Evolutionary conservation across 176 grass and related monocot genomes (phyloP), one percentile per base, ranked within the genome.

Genomic region (Dendrocalamus sinicus): DNA sequence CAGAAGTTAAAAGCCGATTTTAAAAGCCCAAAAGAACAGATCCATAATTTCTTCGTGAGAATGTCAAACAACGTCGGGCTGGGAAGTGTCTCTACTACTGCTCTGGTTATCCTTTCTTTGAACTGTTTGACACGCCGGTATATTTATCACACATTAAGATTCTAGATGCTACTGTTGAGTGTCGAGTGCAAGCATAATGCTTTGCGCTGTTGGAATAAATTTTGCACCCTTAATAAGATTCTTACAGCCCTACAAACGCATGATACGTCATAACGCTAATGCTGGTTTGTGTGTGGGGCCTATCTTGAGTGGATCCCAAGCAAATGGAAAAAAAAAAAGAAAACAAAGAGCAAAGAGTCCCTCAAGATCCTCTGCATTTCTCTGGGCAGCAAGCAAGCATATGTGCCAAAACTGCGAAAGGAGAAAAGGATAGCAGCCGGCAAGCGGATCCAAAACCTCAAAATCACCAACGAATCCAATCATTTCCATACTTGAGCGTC

Each of bases 321-420:
- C 83, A 91, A 95, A 67, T 59, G 70, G 66, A 3, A 3, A 47
- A 10, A n/a, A 3, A 3, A 47, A 3, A 11, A 11, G 10, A 12
- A 47, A 12, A 52, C 14, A 73, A 89, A 77, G 26, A 15, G 40
- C 43, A 83, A 82, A 53, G 48, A 62, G 12, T 43, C 46, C 57
- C 67, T n/a, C 23, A 73, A 60, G 35, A 30, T 37, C 50, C 41
- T 59, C 75, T 45, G 63, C 53, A n/a, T 60, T 87, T 85, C 77
- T 88, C 85, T 68, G 81, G 12, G 64, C 75, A 86, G 28, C 92
- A 88, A 95, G 91, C 91, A 98, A 98, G 95, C 89, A 98, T 91
- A 86, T 95, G 94, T 98, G 80, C 93, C 91, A 92, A 98, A 93
- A 93, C 93, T 93, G 81, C 71, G 46, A 41, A 79, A 79, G 89